Conservation (phyloP, 2,329 filamentous ascomycete genomes). For the Eutypa lata region DNA sequence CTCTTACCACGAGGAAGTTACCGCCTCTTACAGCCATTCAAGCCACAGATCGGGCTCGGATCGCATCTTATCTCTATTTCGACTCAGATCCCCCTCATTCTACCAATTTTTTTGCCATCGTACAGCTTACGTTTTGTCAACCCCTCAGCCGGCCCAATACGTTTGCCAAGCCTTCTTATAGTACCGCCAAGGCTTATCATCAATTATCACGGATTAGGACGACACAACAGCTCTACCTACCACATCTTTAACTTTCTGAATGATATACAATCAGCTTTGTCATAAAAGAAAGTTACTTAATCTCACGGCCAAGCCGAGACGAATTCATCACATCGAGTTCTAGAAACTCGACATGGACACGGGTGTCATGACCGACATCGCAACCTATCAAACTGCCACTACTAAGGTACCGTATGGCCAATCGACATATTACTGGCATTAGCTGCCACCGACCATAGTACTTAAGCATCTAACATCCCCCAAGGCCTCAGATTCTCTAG, state of each 20-base stretch:
- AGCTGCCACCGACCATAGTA: conserved; percentile 6
- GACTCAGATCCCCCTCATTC: too few relatives aligned
- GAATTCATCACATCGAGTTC: conserved; percentile 18
- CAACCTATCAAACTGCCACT: conserved; percentile 29
- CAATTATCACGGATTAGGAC: background rate
- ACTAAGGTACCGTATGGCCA: conserved; percentile 25
- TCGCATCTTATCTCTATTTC: background rate
- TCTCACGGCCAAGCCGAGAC: conserved; percentile 1
- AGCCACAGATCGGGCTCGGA: background rate
- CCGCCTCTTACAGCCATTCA: too few relatives aligned
- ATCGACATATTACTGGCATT: conserved; percentile 4
- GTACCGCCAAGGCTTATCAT: background rate
- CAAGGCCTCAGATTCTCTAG: conserved; percentile 27
- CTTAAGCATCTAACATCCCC: conserved; percentile 13
- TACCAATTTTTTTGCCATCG: background rate
- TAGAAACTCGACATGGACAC: conserved; percentile 32
- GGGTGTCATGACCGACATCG: conserved; percentile 33
- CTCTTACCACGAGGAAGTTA: too few relatives aligned
- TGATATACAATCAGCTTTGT: background rate
- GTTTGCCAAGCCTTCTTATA: background rate
- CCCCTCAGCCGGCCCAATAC: background rate
- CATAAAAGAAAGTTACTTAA: conserved; percentile 9
- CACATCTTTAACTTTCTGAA: background rate
- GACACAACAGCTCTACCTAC: background rate
- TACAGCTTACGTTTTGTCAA: background rate